Percentiles rank a stretch among this genome's conserved stretches.
Conservation (phyloP, 306 rosid species). For the Delonix regia region DNA sequence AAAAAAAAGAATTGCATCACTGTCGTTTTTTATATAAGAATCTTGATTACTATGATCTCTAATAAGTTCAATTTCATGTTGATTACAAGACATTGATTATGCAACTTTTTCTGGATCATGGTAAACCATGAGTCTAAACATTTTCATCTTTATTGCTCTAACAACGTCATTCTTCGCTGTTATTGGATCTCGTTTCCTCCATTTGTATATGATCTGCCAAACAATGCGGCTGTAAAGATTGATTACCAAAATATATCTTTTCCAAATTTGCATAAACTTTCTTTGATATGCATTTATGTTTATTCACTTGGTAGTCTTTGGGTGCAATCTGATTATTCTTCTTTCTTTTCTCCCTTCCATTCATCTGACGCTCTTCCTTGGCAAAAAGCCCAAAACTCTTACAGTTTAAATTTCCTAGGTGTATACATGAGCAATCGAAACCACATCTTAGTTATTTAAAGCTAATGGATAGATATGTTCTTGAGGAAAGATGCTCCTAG, state of each 20-base stretch:
- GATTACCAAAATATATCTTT: background rate
- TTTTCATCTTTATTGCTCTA: background rate
- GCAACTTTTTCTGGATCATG: background rate
- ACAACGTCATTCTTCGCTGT: no score
- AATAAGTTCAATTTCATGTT: background rate
- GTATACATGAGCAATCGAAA: background rate
- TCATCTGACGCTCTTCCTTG: background rate
- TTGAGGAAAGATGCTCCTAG: background rate
- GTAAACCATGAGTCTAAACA: background rate
- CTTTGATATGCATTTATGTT: background rate
- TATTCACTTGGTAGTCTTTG: background rate
- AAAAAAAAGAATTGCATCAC: no score
- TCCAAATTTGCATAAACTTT: background rate
- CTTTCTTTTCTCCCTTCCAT: background rate
- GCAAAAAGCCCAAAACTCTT: background rate
- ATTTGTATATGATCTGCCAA: background rate
- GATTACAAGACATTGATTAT: background rate
- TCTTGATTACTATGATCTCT: background rate
- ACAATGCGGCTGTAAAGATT: background rate
- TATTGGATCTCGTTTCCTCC: no score
- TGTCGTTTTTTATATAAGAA: no score
- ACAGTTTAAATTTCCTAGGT: background rate
- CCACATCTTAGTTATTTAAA: background rate
- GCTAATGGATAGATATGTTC: background rate
- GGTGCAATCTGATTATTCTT: background rate